Base-by-base conservation (phyloP, 1,139 yeast species). In the Pichiaceae sp. region DNA sequence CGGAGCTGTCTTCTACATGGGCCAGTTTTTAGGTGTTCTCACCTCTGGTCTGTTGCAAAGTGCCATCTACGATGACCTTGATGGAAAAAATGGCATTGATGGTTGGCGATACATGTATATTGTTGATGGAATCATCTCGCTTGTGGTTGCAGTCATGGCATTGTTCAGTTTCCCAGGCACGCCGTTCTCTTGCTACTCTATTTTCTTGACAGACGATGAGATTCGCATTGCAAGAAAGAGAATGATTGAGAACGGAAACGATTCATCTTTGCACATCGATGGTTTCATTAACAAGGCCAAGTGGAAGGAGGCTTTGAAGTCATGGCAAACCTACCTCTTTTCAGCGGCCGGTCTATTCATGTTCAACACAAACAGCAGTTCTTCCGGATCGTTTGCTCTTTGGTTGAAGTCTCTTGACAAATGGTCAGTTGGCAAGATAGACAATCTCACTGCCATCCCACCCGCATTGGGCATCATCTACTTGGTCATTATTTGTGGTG, bases 31-130 rank as follows among this genome's bases (percentile, higher is more conserved):
- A 18, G 86, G 86, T 11, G 58, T 70, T 15, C 56, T 78, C 47
- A 73, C 82, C 4, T 68, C 81, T 6, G 83, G 85, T 29, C 64
- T 75, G 36, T 57, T 79, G 26, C 78, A 78, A 34, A 59, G 64
- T 36, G 73, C 73, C 26, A 55, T 52, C 5, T 29, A 29, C 18
- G 24, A 28, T 6, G 80, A 81, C 1, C 59, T 73, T 31, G 66
- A 59, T 29, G 74, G 73, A 27, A 24, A 11, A 2, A 11, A 16
- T 14, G 57, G 64, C 3, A 47, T 58, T 38, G 62, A 52, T 30
- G 80, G 81, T 14, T 76, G 82, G 81, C 64, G 70, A 47, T 77
- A 76, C 75, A 57, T 78, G 19, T 78, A 78, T 48, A 50, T 78
- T 23, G 59, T 78, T 33, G 85, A 78, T 50, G 85, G 85, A 1